Conservation (phyloP, 129 eudicot genomes). For the Artemisia annua region DNA sequence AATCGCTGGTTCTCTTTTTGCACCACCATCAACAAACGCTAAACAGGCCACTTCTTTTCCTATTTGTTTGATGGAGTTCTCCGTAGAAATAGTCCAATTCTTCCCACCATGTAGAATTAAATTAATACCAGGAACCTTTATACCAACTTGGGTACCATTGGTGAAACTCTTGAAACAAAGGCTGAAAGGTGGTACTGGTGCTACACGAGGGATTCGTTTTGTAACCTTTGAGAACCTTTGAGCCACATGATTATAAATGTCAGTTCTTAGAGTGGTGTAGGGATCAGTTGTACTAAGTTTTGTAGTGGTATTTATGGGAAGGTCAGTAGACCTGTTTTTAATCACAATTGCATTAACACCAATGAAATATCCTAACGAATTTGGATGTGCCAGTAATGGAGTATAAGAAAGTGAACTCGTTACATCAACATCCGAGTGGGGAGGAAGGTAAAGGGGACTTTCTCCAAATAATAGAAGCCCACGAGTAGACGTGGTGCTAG, state of each 20-base stretch:
- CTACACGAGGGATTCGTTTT: slow-evolving; percentile 2
- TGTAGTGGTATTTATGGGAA: too few species aligned
- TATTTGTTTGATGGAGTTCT: slow-evolving; percentile 34
- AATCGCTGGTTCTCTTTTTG: slow-evolving; percentile 9
- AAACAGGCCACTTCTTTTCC: slow-evolving; percentile 31
- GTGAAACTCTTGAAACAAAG: slow-evolving; percentile 2
- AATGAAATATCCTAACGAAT: too few species aligned
- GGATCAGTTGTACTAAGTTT: not conserved
- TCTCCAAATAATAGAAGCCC: too few species aligned
- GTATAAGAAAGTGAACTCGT: too few species aligned
- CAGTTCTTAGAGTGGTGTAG: slow-evolving; percentile 23
- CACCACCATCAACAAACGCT: slow-evolving; percentile 34
- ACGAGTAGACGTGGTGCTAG: too few species aligned
- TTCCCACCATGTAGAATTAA: slow-evolving; percentile 8
- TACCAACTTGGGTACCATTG: slow-evolving; percentile 10
- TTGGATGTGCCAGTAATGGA: too few species aligned
- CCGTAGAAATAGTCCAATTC: slow-evolving; percentile 30
- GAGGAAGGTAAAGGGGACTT: too few species aligned
- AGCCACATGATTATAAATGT: slow-evolving; percentile 10
- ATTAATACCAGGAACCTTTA: slow-evolving; percentile 27
- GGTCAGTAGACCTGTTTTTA: too few species aligned
- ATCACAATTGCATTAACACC: too few species aligned
- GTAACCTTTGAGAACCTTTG: slow-evolving; percentile 1
- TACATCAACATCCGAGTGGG: too few species aligned
- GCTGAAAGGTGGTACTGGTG: slow-evolving; percentile 14